Evolutionary conservation across 768 basidiomycete genomes (phyloP).

Genomic region (Collybia sordida): DNA sequence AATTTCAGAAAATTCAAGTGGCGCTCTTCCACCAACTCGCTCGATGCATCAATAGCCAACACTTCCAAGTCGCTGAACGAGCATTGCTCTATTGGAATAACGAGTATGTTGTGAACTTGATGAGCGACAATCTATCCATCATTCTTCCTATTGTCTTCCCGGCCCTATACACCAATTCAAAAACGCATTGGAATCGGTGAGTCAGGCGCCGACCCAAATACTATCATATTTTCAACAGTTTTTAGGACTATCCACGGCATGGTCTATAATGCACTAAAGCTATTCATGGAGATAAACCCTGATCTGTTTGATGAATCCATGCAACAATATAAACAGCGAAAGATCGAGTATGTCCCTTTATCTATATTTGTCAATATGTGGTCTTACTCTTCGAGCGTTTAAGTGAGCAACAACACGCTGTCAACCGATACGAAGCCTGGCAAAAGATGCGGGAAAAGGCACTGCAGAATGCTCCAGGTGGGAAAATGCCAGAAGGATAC

Average conservation of each 20-base stretch:
- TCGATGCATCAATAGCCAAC: constrained; percentile 97
- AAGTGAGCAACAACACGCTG: constrained; percentile 87
- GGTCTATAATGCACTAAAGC: constrained; percentile 97
- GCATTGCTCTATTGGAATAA: constrained; percentile 99
- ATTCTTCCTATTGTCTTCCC: constrained; percentile 98
- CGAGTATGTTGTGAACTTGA: constrained; percentile 98
- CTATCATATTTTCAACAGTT: constrained; percentile 4
- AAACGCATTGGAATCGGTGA: constrained; percentile 98
- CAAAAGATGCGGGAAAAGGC: constrained; percentile 80
- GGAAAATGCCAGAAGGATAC: constrained; percentile 71
- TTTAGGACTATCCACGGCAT: constrained; percentile 95
- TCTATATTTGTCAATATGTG: neutral
- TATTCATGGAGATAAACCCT: constrained; percentile 99
- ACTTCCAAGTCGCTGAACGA: constrained; percentile 99
- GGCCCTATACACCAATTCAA: constrained; percentile 92
- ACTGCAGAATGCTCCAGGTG: constrained; percentile 62
- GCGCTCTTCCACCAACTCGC: constrained; percentile 93
- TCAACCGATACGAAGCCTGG: constrained; percentile 89
- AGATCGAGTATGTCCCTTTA: constrained; percentile 65
- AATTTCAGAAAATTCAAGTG: constrained; percentile 95
- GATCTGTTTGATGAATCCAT: constrained; percentile 93
- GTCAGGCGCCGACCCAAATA: constrained; percentile 22
- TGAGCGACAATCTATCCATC: constrained; percentile 90
- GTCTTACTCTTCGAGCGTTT: constrained; percentile 3
- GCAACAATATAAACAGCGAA: constrained; percentile 89